Conservation (phyloP, 176 grass and related monocot species). For the Hyparrhenia diplandra region DNA sequence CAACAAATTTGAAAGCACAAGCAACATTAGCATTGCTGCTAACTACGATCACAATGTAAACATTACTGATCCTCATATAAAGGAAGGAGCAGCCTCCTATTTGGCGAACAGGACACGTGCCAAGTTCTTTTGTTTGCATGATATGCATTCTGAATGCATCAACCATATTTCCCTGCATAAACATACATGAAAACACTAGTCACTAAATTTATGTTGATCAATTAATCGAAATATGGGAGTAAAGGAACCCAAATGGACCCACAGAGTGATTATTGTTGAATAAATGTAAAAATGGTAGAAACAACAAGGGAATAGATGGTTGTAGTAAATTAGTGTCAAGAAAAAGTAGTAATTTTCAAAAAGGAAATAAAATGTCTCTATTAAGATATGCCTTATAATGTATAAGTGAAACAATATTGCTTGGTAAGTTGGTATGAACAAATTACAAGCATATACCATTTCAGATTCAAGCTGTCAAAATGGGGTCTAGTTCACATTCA, state of each 20-base stretch:
- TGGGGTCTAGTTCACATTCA: background rate
- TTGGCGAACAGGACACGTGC: constrained; percentile 88
- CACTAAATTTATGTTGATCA: background rate
- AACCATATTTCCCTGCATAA: constrained; percentile 83
- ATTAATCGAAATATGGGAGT: background rate
- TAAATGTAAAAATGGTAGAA: background rate
- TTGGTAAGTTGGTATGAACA: background rate
- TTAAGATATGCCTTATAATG: background rate
- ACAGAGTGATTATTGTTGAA: background rate
- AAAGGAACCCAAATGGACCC: background rate
- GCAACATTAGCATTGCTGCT: constrained; percentile 96
- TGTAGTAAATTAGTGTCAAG: background rate
- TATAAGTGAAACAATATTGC: background rate
- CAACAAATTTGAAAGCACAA: constrained; percentile 88
- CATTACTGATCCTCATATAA: constrained; percentile 96
- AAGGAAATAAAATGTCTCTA: background rate
- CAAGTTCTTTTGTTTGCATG: constrained; percentile 96
- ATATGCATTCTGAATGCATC: constrained; percentile 96
- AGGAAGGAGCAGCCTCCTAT: constrained; percentile 94
- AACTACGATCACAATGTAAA: constrained; percentile 91
- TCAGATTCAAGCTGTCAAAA: background rate
- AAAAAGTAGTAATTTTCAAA: background rate
- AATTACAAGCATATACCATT: background rate
- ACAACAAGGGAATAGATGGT: background rate
- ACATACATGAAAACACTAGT: constrained; percentile 8